Base-by-base conservation (phyloP, 192 early-diverging fungal species). In the Backusella circina region DNA sequence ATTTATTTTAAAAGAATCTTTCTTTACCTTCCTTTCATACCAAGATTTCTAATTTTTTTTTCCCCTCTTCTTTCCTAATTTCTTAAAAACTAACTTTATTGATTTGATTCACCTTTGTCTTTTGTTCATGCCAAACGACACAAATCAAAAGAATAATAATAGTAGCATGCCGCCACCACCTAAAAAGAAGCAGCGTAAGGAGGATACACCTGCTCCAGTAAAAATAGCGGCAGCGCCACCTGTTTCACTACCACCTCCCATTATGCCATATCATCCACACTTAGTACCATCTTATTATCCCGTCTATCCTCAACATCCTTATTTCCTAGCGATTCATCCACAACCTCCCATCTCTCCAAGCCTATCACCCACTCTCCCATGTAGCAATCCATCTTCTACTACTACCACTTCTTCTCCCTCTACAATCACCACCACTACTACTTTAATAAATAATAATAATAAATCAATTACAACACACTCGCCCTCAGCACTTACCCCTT, bases 221-320 rank as follows among this genome's bases (percentile, higher is more conserved):
- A 64, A 73, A 9, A 38, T 64, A 15, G 54, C 50, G 18, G 50
- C 50, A 26, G 71, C 50, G 15, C 51, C 71, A n/a, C 26, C 41
- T 65, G 54, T 38, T 36, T 35, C 73, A 28, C n/a, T 74, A 31
- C 61, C 73, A 44, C 73, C 73, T n/a, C 73, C 73, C n/a, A 16
- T 74, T 9, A 65, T 66, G 26, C 37, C 73, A 44, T 74, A 65
- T 44, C 73, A 31, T 41, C 57, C 73, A 66, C 57, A 65, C 47
- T 66, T 74, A 26, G 28, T 64, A 1, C 64, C 73, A 39, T 66
- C 73, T 28, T 74, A 74, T 66, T 74, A 74, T 44, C 73, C 73
- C 31, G 73, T 74, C 13, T 74, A 74, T 39, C 32, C 26, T 57
- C 73, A 65, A 65, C 73, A 65, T 31, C 73, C 73, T n/a, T 66